Percentiles rank a stretch among this genome's conserved stretches.
These are phyloP conservation scores for Chloranthus sessilifolius DNA, from an alignment of 164 flowering plant genomes.

Conservation along the genomic window DNA sequence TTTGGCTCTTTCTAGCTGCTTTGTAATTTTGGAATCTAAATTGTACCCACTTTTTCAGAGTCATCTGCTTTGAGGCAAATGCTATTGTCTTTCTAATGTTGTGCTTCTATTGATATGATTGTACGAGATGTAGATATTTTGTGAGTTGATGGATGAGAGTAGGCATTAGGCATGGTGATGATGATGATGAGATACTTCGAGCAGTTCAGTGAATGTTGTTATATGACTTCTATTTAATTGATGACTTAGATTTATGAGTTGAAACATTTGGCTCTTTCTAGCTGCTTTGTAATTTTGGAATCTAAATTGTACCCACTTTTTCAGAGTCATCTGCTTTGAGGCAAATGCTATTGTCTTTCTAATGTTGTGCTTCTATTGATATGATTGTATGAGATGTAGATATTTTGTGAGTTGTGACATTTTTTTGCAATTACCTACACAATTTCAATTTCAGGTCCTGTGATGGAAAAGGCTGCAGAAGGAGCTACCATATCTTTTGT, in stretches of 20 bases:
- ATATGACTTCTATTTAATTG: background rate
- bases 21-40: background rate
- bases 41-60: background rate
- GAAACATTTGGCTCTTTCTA: background rate
- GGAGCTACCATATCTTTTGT: conserved; percentile 48
- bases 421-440: background rate
- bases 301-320: background rate
- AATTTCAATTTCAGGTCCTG: conserved; percentile 39
- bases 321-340: background rate
- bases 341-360: background rate
- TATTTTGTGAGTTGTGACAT: background rate
- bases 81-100: background rate
- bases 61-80: background rate
- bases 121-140: background rate
- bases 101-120: background rate
- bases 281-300: background rate
- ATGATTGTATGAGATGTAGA: background rate
- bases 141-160: too few relatives aligned
- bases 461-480: conserved; percentile 47
- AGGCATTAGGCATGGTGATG: too few relatives aligned
- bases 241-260: background rate
- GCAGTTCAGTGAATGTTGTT: too few relatives aligned
- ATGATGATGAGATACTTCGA: too few relatives aligned
- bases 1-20: background rate
- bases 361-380: background rate